Evolutionary conservation across 257 asterid genomes (phyloP), one percentile per base, ranked within the genome.

Genomic region (Cynanchum wilfordii): DNA sequence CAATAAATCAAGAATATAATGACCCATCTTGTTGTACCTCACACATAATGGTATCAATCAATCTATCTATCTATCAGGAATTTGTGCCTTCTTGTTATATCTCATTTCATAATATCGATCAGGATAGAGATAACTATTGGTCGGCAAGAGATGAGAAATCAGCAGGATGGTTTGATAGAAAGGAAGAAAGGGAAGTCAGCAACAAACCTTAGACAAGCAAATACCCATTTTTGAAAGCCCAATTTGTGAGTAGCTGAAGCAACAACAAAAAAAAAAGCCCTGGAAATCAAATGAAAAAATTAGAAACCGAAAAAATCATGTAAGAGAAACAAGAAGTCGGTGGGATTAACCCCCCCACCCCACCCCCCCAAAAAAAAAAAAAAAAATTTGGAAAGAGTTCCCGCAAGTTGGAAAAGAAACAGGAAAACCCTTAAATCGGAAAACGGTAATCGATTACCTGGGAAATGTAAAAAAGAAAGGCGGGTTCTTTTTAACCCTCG

Each of bases 161-260:
- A 27, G 49, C 44, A 27, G 69, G 47, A 5, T 36, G 29, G 69
- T 36, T 38, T 9, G 20, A 10, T 8, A 58, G 22, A 38, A 72
- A 22, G 36, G 27, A 33, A 0, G 38, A 38, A 38, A 38, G 47
- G 47, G 6, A 49, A n/a, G 25, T 36, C 49, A 56, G 20, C 29
- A 36, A 44, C 50, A 68, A 27, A 75, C 78, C 78, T 75, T 75
- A 25, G 73, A 16, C 10, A 75, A 12, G 74, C 78, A 75, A 50
- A 68, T 36, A 25, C 78, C 78, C 78, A 75, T 75, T 42, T 10
- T 42, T 10, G 73, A 50, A 19, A 69, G 47, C 63, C 51, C 17
- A 16, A 68, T 2, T 30, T 50, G 15, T 36, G 27, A 36, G 10
- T n/a, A 5, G 69, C 50, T 10, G 17, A 64, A 36, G 7, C 45